Evolutionary conservation across 257 asterid species (phyloP).

Genomic region (Buddleja alternifolia): DNA sequence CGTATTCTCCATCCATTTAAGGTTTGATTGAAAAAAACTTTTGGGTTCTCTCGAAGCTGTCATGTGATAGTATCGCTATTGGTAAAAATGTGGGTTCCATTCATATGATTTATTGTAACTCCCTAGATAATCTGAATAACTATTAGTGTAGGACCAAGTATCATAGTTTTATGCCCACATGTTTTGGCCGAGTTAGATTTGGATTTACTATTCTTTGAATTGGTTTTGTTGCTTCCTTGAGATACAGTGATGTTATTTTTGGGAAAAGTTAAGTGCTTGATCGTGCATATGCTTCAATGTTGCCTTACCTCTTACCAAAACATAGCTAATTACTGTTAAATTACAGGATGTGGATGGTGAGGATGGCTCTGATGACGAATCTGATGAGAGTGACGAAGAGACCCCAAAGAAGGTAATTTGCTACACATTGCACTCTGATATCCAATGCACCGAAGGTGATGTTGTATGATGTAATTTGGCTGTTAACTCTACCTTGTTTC

Average conservation of each 20-base stretch:
- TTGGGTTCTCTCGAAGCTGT: not conserved
- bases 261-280: not conserved
- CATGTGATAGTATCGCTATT: not conserved
- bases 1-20: not conserved
- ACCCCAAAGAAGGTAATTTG: conserved; percentile 62
- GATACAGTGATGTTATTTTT: not conserved
- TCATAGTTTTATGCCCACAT: not conserved
- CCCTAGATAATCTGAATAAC: not conserved
- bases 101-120: not conserved
- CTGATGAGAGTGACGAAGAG: conserved; percentile 64
- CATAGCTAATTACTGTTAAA: not conserved
- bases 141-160: not conserved
- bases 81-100: conserved; percentile 8
- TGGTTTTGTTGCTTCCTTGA: not conserved
- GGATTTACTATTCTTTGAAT: not conserved
- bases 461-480: not conserved
- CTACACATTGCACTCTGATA: not conserved
- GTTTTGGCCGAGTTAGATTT: not conserved
- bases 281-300: not conserved
- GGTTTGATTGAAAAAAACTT: conserved; percentile 1
- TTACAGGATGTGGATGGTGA: conserved; percentile 50
- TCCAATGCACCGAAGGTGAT: not conserved
- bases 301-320: not conserved
- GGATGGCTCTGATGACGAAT: conserved; percentile 50
- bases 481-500: not conserved